Evolutionary conservation across 2,329 filamentous ascomycete species (phyloP), one percentile per base, ranked within the genome.

Genomic region (Colletotrichum euphorbiae): DNA sequence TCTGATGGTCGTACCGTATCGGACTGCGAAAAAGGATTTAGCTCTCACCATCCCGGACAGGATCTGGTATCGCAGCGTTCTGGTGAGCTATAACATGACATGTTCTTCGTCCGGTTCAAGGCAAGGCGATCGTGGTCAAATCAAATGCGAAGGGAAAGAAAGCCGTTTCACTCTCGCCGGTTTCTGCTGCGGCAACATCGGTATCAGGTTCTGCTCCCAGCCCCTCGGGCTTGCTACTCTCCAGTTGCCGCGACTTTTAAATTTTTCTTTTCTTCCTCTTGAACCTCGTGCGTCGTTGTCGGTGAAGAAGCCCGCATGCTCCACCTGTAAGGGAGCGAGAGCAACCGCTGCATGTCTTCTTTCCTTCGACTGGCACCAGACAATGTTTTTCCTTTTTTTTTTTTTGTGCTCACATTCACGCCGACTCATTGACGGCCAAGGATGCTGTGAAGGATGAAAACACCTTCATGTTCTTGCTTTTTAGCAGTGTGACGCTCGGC

Each of bases 401-500:
- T n/a, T n/a, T n/a, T n/a, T n/a, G n/a, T n/a, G n/a, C n/a, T 36
- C 19, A 13, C 13, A 12, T 38, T 38, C 54, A 8, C 28, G 42
- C 63, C 67, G 67, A 69, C 28, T 69, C 67, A 69, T 69, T 36
- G 17, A 38, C 13, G 51, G 43, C 63, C 57, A 57, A 58, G 40
- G 38, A 65, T 68, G 67, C 67, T 62, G 56, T 67, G 67, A 67
- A 67, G 12, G 46, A 38, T 11, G 51, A 40, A 45, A 54, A 54
- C 54, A 24, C 21, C 28, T 7, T 28, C 7, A 6, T 28, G 7
- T 59, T 24, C 45, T 42, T 48, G 65, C 61, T 21, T 21, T 42
- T 66, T 70, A 60, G 60, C 56, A 56, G 45, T 70, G 60, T 55
- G 69, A 70, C 69, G 43, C 66, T 67, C 60, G 60, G 69, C 66